phyloP scores from a whole-genome alignment of 768 basidiomycete genomes.

The Termitomyces titanicus region DNA sequence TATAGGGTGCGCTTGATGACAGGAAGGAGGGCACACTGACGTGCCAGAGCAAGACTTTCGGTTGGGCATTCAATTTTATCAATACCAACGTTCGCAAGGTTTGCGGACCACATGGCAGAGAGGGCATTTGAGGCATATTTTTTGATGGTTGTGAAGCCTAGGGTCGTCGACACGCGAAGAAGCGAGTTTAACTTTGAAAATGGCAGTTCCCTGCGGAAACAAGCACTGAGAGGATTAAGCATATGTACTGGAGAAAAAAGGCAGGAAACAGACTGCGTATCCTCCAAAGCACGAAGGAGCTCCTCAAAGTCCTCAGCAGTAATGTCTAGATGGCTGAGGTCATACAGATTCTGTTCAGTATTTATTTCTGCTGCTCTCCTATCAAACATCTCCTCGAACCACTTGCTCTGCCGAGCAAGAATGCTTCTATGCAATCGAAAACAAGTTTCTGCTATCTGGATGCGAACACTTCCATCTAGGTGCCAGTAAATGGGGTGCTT shows the following conservation, averaged over 20 bases:
- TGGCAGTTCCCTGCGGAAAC: constrained; percentile 18
- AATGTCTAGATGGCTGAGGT: constrained; percentile 3
- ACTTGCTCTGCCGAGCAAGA: constrained; percentile 11
- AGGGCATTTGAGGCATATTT: constrained; percentile 26
- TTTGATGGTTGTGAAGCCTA: constrained; percentile 26
- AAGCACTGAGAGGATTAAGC: constrained; percentile 9
- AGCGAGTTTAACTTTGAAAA: constrained; percentile 27
- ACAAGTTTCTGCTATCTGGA: constrained; percentile 6
- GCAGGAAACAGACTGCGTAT: constrained; percentile 24
- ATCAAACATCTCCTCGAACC: constrained; percentile 14
- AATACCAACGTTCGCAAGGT: constrained; percentile 20
- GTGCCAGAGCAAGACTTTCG: constrained; percentile 29
- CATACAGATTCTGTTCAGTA: neutral
- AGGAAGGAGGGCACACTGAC: constrained; percentile 21
- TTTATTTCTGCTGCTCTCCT: neutral
- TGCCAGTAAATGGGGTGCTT: constrained; percentile 13
- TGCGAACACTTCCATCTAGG: constrained; percentile 14
- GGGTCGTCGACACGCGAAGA: constrained; percentile 31
- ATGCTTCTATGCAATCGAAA: constrained; percentile 18
- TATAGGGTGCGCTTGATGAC: constrained; percentile 35
- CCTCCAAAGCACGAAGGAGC: constrained; percentile 27
- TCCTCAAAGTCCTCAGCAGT: constrained; percentile 28
- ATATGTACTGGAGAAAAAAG: neutral
- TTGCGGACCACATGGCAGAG: constrained; percentile 28
- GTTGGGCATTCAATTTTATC: constrained; percentile 20